Percentiles rank a stretch among this genome's conserved stretches.
Evolutionary conservation across 176 grass and related monocot genomes (phyloP).

Genomic region (barley (Hordeum vulgare)): MorexV3_pseudomolecules_assembly NC_058519.1:114342777-114343276

Average conservation of each 20-base stretch:
- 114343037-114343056: constrained; percentile 1
- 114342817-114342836: neutral
- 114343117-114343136: too few species aligned
- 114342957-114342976: neutral
- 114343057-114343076: neutral
- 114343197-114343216: neutral
- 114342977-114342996: neutral
- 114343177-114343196: neutral
- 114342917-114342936: too few species aligned
- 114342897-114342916: too few species aligned
- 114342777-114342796: neutral
- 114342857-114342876: neutral
- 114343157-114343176: neutral
- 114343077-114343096: neutral
- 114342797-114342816: neutral
- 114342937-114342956: too few species aligned
- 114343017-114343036: constrained; percentile 7
- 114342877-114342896: too few species aligned
- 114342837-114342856: neutral
- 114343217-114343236: too few species aligned
- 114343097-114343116: too few species aligned
- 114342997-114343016: neutral
- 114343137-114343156: neutral
- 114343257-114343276: neutral
- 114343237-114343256: neutral